phyloP scores from a whole-genome alignment of 2,329 filamentous ascomycete species.

The Ophiostoma pallidulum region DNA sequence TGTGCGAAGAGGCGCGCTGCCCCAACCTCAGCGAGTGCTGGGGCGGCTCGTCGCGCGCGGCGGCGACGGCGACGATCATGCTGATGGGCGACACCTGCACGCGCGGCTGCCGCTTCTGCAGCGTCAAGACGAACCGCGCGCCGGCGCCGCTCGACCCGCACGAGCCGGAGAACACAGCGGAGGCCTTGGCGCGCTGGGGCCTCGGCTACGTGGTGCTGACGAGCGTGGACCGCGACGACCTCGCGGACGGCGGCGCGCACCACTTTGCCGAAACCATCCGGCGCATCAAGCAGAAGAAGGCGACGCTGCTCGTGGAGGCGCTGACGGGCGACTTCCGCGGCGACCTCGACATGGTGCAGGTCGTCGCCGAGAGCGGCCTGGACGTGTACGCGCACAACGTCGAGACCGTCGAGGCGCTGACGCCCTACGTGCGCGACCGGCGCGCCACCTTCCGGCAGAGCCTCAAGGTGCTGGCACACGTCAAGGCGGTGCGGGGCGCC shows the following conservation, averaged over 20 bases:
- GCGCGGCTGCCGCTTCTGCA: constrained; percentile 91
- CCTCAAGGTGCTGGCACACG: constrained; percentile 66
- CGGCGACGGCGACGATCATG: constrained; percentile 97
- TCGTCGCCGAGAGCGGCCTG: constrained; percentile 78
- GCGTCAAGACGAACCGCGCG: constrained; percentile 75
- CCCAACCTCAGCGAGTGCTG: constrained; percentile 98
- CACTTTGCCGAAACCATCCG: constrained; percentile 93
- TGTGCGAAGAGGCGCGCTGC: constrained; percentile 94
- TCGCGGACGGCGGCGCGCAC: constrained; percentile 74
- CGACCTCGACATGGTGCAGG: constrained; percentile 73
- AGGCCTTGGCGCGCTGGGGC: constrained; percentile 86
- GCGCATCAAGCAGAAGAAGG: constrained; percentile 80
- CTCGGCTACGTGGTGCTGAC: constrained; percentile 94
- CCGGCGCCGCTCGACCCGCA: constrained; percentile 81
- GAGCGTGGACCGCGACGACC: constrained; percentile 85
- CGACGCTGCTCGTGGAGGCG: constrained; percentile 69
- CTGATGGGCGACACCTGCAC: constrained; percentile 98
- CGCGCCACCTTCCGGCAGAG: constrained; percentile 84
- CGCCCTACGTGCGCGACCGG: constrained; percentile 81
- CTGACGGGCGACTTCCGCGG: constrained; percentile 82
- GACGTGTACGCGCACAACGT: constrained; percentile 98
- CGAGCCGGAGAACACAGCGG: constrained; percentile 93
- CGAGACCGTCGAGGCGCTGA: constrained; percentile 86
- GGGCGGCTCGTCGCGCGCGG: constrained; percentile 80
- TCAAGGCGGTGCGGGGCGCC: constrained; percentile 61